Evolutionary conservation across 202 grass and related monocot species (phyloP), one percentile per base, ranked within the genome.

Genomic region (Elaeis oleifera): DNA sequence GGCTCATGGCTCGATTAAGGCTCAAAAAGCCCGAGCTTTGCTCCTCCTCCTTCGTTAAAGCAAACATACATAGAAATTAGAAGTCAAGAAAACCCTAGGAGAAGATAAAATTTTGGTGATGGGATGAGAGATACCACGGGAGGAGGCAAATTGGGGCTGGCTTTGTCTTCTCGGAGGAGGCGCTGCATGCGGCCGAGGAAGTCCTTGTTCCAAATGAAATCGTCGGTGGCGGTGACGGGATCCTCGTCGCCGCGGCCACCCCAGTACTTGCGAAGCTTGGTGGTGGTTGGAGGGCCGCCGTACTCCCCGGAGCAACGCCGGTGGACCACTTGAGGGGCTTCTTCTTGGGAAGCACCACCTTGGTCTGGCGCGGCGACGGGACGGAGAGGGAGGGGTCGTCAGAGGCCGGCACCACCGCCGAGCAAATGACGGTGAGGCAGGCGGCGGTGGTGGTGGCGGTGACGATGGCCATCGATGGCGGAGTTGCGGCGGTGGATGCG

Each of bases 151-250:
- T 77, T 74, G 60, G 73, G 69, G 58, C 64, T 74, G 2, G 74
- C 36, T 17, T 74, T 58, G 62, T 69, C 65, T 49, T 64, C 18
- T 71, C 58, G 60, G 67, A 99, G 11, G 54, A 99, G 69, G 60
- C 78, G 88, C 68, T 84, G 60, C 88, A 99, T 86, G 66, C 72
- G 59, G 71, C 82, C 73, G 51, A 89, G 69, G 80, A 97, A 97
- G 58, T 99, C 78, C 82, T 99, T 99, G 81, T 92, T 99, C 94
- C 94, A 99, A 69, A 99, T 99, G 77, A 99, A 99, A 58, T 84
- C 80, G 61, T 99, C 84, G 6, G 75, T 99, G 88, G 76, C 77
- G 48, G 71, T 80, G 60, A 99, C 80, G 60, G 94, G 94, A 75
- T 99, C 94, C 68, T 67, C 82, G 61, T 99, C 88, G 49, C 84